These are phyloP conservation scores for Piper betle DNA, from an alignment of 164 flowering plant genomes.

Conservation along the genomic window DNA sequence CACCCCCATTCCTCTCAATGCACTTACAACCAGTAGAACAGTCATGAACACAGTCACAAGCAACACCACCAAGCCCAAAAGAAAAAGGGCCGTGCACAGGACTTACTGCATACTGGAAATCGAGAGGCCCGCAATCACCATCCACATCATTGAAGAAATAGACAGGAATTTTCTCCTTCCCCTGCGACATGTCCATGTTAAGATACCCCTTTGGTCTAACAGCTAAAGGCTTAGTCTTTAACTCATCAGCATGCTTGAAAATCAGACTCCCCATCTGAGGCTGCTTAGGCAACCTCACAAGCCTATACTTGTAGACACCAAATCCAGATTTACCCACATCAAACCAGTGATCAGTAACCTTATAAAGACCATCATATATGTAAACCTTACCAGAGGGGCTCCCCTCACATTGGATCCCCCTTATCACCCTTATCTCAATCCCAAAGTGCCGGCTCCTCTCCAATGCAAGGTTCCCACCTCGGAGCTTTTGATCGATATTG, in stretches of 20 bases:
- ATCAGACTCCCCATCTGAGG: slow-evolving; percentile 70
- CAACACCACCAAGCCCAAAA: slow-evolving; percentile 19
- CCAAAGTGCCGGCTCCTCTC: slow-evolving; percentile 75
- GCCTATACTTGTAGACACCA: slow-evolving; percentile 72
- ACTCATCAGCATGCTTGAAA: slow-evolving; percentile 38
- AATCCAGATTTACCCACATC: slow-evolving; percentile 87
- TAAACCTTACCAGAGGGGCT: slow-evolving; percentile 45
- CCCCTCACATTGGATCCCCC: slow-evolving; percentile 54
- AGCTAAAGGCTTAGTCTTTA: slow-evolving; percentile 35
- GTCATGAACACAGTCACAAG: slow-evolving; percentile 51
- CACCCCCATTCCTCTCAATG: slow-evolving; percentile 66
- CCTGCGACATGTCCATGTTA: slow-evolving; percentile 48
- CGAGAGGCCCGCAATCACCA: slow-evolving; percentile 41
- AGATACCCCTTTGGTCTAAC: slow-evolving; percentile 52
- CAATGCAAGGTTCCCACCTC: slow-evolving; percentile 79
- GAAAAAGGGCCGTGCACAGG: slow-evolving; percentile 44
- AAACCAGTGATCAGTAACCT: slow-evolving; percentile 53
- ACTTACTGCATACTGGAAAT: slow-evolving; percentile 38
- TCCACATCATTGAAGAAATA: slow-evolving; percentile 70
- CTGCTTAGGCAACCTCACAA: slow-evolving; percentile 60
- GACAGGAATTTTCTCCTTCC: slow-evolving; percentile 59
- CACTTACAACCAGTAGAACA: slow-evolving; percentile 52
- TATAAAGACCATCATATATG: slow-evolving; percentile 87
- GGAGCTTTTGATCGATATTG: slow-evolving; percentile 54
- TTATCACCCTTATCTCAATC: slow-evolving; percentile 72